phyloP scores from a whole-genome alignment of 1,284 basidiomycete species.

The Naganishia liquefaciens region DNA sequence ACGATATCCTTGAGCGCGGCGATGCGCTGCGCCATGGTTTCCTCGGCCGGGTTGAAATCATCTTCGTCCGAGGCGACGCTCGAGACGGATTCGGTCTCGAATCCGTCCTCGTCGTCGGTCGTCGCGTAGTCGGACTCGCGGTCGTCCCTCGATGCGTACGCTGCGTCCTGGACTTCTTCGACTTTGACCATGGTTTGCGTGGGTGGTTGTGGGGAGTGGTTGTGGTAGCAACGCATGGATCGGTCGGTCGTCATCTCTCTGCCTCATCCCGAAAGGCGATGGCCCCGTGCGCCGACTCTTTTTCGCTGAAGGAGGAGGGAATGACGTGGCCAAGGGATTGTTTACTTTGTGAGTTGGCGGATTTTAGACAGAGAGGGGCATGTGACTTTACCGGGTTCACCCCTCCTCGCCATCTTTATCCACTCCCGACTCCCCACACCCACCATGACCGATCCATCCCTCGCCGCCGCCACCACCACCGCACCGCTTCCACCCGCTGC shows the following conservation, averaged over 20 bases:
- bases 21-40: constrained; percentile 86
- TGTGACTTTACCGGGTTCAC: too few relatives aligned
- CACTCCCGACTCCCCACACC: too few relatives aligned
- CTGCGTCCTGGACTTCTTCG: constrained; percentile 52
- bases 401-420: too few relatives aligned
- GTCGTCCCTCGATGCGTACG: constrained; percentile 38
- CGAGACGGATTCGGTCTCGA: constrained; percentile 44
- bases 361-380: too few relatives aligned
- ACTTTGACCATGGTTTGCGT: constrained; percentile 47
- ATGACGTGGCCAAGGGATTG: neutral
- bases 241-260: too few relatives aligned
- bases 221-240: too few relatives aligned
- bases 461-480: neutral
- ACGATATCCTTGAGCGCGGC: constrained; percentile 93
- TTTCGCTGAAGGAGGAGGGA: neutral
- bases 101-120: constrained; percentile 27
- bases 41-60: constrained; percentile 49
- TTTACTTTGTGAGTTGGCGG: too few relatives aligned
- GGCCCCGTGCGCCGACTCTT: neutral
- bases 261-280: neutral
- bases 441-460: constrained; percentile 24
- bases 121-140: constrained; percentile 43
- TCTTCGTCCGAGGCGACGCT: constrained; percentile 41
- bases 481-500: constrained; percentile 11
- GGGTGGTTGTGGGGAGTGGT: neutral